Evolutionary conservation across 352 stramenopile genomes (phyloP), one percentile per base, ranked within the genome.

Genomic region (Phytophthora cajani): DNA sequence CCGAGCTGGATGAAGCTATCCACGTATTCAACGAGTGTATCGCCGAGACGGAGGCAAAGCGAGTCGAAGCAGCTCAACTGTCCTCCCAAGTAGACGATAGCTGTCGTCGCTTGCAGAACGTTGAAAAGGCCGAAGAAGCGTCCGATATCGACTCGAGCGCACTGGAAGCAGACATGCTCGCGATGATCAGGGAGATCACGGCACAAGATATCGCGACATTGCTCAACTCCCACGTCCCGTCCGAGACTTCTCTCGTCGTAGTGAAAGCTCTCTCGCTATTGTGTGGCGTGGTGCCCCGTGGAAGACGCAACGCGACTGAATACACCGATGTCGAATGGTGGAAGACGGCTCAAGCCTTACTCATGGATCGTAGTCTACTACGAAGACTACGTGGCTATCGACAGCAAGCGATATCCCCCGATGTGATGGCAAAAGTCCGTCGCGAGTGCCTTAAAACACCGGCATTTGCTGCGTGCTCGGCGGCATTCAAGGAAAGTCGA

Each of bases 241-340:
- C 82, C 6, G 78, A 78, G 9, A 72, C 74, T 8, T 79, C 73
- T 3, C 63, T 93, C 2, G 78, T 92, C 1, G 81, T 93, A 12
- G 85, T 93, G 60, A 93, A 93, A 54, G 80, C 85, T 11, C 79
- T 95, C 16, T 93, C 83, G n/a, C 63, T 95, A 60, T 78, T 93
- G 12, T 88, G 81, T 33, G 84, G 83, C 0, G 80, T 83, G 0
- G 42, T 90, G 21, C 86, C 84, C 33, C 82, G 84, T 12, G 84
- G 84, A 1, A 75, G 82, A 0, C 71, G 74, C 2, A 82, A 87
- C 23, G 82, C 84, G 5, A 80, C 76, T 12, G 84, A 93, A 62
- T 95, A 93, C 66, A 90, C 81, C 2, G 84, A 87, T 59, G 59
- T 84, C 16, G 87, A 95, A 52, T 95, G 87, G 87, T 93, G 85